A percentile compares a stretch with the other conserved stretches of the same genome.
Evolutionary conservation across 305 asterid species (phyloP).

Genomic region (Fraxinus albicans): DNA sequence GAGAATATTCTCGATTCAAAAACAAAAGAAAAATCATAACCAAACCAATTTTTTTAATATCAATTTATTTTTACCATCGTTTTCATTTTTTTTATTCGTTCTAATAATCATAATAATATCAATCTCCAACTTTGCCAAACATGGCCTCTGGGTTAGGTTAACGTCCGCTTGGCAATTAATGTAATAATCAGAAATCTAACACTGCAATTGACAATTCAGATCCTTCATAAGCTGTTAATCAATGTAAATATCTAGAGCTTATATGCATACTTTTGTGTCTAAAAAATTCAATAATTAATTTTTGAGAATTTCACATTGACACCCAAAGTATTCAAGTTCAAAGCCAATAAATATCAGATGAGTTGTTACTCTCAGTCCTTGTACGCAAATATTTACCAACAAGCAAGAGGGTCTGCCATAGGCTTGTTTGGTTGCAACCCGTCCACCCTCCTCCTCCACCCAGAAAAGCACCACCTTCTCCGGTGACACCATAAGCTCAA

Average conservation of each 20-base stretch:
- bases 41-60: neutral
- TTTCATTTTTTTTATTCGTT: neutral
- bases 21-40: neutral
- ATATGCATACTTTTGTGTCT: neutral
- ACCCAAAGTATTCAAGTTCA: neutral
- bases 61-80: neutral
- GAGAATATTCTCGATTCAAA: neutral
- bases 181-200: slow-evolving; percentile 1
- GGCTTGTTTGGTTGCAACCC: neutral
- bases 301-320: slow-evolving; percentile 5
- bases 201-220: slow-evolving; percentile 15
- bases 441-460: neutral
- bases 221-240: slow-evolving; percentile 5
- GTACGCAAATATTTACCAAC: neutral
- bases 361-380: neutral
- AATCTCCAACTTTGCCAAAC: slow-evolving; percentile 20
- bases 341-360: slow-evolving; percentile 24
- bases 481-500: neutral
- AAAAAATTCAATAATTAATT: neutral
- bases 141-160: slow-evolving; percentile 12
- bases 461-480: neutral
- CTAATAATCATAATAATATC: neutral
- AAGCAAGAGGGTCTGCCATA: neutral
- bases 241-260: neutral
- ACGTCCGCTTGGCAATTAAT: slow-evolving; percentile 7